Conservation (phyloP, 1,139 yeast species). For the Chernovozyma aurita region DNA sequence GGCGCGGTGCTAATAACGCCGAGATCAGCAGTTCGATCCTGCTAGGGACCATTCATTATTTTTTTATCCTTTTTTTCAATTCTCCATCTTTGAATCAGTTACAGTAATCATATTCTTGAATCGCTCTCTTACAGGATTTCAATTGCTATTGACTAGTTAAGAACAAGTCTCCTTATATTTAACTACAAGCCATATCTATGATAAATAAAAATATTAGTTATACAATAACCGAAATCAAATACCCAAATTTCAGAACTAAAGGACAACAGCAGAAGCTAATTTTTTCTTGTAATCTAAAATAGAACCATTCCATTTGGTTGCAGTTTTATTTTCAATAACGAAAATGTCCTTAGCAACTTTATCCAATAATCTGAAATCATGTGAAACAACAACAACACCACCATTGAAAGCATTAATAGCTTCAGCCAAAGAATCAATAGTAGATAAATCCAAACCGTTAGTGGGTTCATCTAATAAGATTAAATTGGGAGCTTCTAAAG, state of each 20-base stretch:
- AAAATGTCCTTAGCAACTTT: conserved; percentile 96
- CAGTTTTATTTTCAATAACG: conserved; percentile 92
- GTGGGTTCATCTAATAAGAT: conserved; percentile 98
- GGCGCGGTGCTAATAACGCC: conserved; percentile 90
- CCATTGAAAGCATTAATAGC: conserved; percentile 94
- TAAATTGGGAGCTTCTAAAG: conserved; percentile 93
- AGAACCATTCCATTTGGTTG: conserved; percentile 93
- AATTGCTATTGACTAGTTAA: no score
- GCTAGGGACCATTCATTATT: conserved; percentile 62
- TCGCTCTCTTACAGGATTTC: no score
- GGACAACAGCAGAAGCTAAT: conserved; percentile 82
- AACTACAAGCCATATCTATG: not conserved
- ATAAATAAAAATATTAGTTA: conserved; percentile 4
- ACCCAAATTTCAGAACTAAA: conserved; percentile 28
- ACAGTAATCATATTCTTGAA: no score
- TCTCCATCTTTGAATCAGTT: no score
- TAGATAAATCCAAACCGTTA: conserved; percentile 97
- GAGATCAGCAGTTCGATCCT: conserved; percentile 84
- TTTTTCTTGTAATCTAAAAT: conserved; percentile 90
- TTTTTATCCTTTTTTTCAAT: not conserved
- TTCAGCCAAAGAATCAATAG: conserved; percentile 95
- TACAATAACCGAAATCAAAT: conserved; percentile 2
- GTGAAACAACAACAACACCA: conserved; percentile 98
- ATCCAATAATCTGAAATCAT: conserved; percentile 97
- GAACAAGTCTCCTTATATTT: not conserved